Percentiles rank a stretch among this genome's conserved stretches.
Conservation (phyloP, 768 basidiomycete species). For the Macrolepiota albuminosa region DNA sequence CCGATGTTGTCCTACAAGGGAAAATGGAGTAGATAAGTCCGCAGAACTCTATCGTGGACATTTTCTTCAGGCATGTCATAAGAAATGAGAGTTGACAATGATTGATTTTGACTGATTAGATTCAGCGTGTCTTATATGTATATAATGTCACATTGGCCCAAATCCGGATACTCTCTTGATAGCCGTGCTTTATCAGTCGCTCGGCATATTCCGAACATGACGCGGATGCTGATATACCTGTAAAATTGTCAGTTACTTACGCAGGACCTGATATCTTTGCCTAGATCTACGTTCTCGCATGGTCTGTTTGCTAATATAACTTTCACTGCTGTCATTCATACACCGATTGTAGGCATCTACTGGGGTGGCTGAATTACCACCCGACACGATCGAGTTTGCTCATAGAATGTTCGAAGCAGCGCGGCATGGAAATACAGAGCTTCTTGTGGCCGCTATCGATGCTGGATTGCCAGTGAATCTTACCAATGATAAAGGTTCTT, state of each 20-base stretch:
- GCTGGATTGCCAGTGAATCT: slow-evolving; percentile 69
- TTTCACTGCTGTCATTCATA: background rate
- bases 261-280: background rate
- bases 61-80: too few relatives aligned
- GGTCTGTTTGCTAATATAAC: background rate
- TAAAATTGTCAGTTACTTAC: background rate
- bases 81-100: too few relatives aligned
- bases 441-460: slow-evolving; percentile 58
- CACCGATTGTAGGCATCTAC: background rate
- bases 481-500: slow-evolving; percentile 63
- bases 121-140: too few relatives aligned
- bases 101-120: too few relatives aligned
- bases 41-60: too few relatives aligned
- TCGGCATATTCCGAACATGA: background rate
- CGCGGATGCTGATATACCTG: background rate
- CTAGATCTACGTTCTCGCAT: background rate
- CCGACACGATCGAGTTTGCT: slow-evolving; percentile 51
- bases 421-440: slow-evolving; percentile 46
- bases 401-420: slow-evolving; percentile 75
- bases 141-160: too few relatives aligned
- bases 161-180: too few relatives aligned
- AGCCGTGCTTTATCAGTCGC: too few relatives aligned
- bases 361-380: slow-evolving; percentile 22
- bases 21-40: too few relatives aligned
- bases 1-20: too few relatives aligned